These are phyloP conservation scores for Glonium stellatum DNA, from an alignment of 495 filamentous ascomycete genomes.

Conservation along the genomic window DNA sequence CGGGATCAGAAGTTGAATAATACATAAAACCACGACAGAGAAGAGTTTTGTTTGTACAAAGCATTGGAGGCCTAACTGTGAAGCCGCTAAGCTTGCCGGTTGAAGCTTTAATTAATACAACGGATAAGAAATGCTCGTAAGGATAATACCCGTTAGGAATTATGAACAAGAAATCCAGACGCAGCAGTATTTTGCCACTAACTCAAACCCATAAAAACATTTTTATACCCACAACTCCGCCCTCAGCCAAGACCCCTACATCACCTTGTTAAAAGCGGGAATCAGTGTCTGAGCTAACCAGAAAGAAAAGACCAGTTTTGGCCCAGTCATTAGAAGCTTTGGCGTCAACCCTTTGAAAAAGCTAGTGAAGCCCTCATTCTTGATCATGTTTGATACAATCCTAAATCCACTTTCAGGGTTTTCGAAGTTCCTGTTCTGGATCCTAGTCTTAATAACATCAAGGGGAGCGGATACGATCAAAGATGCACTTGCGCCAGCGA, in stretches of 20 bases:
- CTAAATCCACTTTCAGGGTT: slow-evolving; percentile 89
- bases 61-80: no score
- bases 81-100: no score
- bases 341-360: slow-evolving; percentile 98
- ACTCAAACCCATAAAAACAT: neutral
- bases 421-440: slow-evolving; percentile 99
- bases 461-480: slow-evolving; percentile 89
- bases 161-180: no score
- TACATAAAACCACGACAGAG: no score
- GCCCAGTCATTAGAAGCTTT: slow-evolving; percentile 97
- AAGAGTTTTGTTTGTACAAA: no score
- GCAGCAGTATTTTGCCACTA: neutral
- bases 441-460: slow-evolving; percentile 98
- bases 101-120: neutral
- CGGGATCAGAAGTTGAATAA: no score
- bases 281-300: slow-evolving; percentile 97
- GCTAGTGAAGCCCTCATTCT: slow-evolving; percentile 71
- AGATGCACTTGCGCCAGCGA: slow-evolving; percentile 86
- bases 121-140: neutral
- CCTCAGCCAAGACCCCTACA: slow-evolving; percentile 33
- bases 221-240: neutral
- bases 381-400: slow-evolving; percentile 83
- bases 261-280: slow-evolving; percentile 56
- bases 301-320: slow-evolving; percentile 98
- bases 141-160: neutral